phyloP scores from a whole-genome alignment of 805 yeast species.

The Candida pini region DNA sequence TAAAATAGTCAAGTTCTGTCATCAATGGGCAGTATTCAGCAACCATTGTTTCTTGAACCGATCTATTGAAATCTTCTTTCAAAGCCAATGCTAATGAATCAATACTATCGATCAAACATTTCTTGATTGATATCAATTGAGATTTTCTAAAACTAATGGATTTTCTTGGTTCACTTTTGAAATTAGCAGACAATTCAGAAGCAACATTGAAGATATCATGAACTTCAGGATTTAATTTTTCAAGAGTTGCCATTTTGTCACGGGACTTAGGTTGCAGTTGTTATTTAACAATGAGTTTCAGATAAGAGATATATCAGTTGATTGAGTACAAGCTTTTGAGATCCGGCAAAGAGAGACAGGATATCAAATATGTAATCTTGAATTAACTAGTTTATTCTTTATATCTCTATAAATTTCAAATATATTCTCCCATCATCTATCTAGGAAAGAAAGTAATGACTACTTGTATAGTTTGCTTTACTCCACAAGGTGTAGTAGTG shows the following conservation, averaged over 20 bases:
- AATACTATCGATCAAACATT: constrained; percentile 52
- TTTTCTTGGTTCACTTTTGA: constrained; percentile 40
- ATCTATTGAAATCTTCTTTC: constrained; percentile 59
- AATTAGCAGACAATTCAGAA: constrained; percentile 34
- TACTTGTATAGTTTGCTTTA: too few species aligned
- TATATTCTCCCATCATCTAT: too few species aligned
- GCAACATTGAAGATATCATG: constrained; percentile 46
- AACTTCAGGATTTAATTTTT: constrained; percentile 32
- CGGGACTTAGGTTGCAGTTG: too few species aligned
- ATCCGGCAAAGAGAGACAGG: too few species aligned
- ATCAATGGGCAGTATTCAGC: constrained; percentile 50
- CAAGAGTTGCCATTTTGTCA: constrained; percentile 20
- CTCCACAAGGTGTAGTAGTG: too few species aligned
- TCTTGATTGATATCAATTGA: constrained; percentile 64
- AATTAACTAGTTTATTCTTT: too few species aligned
- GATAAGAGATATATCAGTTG: too few species aligned
- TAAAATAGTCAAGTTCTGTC: constrained; percentile 53
- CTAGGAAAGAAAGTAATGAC: too few species aligned
- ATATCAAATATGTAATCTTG: too few species aligned
- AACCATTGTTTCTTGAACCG: constrained; percentile 53
- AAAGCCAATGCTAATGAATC: constrained; percentile 54
- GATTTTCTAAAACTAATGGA: constrained; percentile 51
- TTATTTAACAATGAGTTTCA: too few species aligned
- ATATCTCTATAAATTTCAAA: too few species aligned
- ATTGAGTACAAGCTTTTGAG: too few species aligned